Evolutionary conservation across 2,329 filamentous ascomycete species (phyloP).

Genomic region (Aspergillus fructus): DNA sequence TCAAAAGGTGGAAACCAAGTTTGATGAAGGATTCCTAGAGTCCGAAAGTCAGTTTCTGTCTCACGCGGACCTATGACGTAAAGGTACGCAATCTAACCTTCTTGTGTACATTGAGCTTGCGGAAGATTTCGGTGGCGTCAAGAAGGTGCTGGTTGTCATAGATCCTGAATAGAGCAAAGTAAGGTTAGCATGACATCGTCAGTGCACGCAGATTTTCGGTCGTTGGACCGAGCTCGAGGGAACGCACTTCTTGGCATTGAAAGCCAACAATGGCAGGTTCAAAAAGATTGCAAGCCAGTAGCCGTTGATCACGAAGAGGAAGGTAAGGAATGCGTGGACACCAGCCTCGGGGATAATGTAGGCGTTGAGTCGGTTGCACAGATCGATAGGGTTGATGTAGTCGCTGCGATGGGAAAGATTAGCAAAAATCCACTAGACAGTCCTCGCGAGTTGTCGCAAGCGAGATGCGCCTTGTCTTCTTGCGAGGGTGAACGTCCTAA

Average conservation of each 20-base stretch:
- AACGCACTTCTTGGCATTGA: conserved; percentile 96
- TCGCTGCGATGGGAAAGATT: conserved; percentile 59
- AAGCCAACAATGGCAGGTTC: conserved; percentile 86
- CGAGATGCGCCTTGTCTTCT: neutral
- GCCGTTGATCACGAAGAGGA: conserved; percentile 96
- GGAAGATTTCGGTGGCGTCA: conserved; percentile 98
- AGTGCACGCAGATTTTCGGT: neutral
- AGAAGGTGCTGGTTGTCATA: conserved; percentile 95
- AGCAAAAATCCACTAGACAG: conserved; percentile 29
- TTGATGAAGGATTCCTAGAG: conserved; percentile 95
- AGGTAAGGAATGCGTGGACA: conserved; percentile 92
- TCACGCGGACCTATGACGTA: conserved; percentile 5
- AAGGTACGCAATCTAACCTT: conserved; percentile 61
- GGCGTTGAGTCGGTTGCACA: conserved; percentile 99
- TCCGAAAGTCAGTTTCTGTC: conserved; percentile 10
- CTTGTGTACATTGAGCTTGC: conserved; percentile 98
- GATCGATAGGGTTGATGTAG: conserved; percentile 99
- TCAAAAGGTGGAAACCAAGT: conserved; percentile 95
- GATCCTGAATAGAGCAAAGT: conserved; percentile 61
- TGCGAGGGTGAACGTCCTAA: neutral
- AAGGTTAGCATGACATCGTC: conserved; percentile 19
- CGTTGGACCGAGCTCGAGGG: neutral
- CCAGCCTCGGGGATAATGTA: conserved; percentile 99
- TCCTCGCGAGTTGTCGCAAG: too few relatives aligned
- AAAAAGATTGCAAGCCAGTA: conserved; percentile 94